Conservation (phyloP, 2,329 filamentous ascomycete genomes). For the Aspergillus chevalieri region DNA sequence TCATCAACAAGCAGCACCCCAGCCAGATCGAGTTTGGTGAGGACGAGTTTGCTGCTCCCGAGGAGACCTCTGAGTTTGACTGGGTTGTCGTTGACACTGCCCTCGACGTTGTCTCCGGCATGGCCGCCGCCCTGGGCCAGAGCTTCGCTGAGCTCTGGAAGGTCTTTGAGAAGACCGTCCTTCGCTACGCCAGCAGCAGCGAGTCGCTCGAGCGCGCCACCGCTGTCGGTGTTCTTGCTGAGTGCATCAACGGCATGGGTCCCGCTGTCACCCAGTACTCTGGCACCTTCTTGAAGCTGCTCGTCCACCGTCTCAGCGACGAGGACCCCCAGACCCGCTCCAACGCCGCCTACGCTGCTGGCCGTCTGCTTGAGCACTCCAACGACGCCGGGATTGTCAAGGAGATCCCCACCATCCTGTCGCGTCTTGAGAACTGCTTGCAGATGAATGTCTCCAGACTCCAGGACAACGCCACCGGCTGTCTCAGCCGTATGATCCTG, state of each 20-base stretch:
- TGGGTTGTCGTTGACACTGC: conserved; percentile 95
- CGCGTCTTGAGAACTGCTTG: conserved; percentile 80
- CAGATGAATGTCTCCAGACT: conserved; percentile 71
- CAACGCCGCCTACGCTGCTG: conserved; percentile 87
- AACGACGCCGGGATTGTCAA: conserved; percentile 65
- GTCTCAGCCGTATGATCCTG: conserved; percentile 85
- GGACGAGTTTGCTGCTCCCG: conserved; percentile 65
- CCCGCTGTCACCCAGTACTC: conserved; percentile 77
- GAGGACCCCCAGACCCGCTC: conserved; percentile 89
- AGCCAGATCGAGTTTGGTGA: conserved; percentile 88
- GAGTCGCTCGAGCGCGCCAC: conserved; percentile 84
- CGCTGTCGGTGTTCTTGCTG: conserved; percentile 84
- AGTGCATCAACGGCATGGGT: conserved; percentile 81
- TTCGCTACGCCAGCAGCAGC: conserved; percentile 80
- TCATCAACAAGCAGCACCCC: conserved; percentile 84
- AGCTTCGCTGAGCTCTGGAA: conserved; percentile 88
- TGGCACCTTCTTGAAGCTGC: conserved; percentile 64
- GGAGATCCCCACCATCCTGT: conserved; percentile 69
- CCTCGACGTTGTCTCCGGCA: conserved; percentile 79
- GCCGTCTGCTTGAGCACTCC: conserved; percentile 77
- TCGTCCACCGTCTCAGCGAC: conserved; percentile 81
- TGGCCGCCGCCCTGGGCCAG: conserved; percentile 72
- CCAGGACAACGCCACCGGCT: conserved; percentile 89
- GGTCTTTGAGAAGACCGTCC: conserved; percentile 85
- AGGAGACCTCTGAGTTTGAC: conserved; percentile 89